Evolutionary conservation across 2,329 filamentous ascomycete genomes (phyloP).

Genomic region (Colletotrichum paranaense): DNA sequence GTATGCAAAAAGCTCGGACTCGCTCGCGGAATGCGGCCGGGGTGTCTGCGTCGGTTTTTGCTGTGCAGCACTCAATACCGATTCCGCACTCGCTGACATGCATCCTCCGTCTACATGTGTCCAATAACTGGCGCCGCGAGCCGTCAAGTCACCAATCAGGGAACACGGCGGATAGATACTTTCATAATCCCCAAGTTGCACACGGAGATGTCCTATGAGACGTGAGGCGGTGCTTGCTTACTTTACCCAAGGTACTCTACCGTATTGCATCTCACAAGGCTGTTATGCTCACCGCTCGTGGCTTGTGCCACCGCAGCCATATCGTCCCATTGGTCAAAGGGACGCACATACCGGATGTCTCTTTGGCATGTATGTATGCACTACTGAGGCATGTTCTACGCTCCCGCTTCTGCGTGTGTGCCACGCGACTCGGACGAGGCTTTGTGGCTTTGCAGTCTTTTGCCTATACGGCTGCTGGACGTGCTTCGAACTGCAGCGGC

Average conservation of each 20-base stretch:
- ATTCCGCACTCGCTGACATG: neutral
- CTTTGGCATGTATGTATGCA: neutral
- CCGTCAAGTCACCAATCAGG: neutral
- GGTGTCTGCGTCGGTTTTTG: too few relatives aligned
- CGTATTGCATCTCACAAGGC: neutral
- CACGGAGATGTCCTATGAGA: neutral
- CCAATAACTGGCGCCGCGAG: neutral
- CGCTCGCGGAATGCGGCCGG: neutral
- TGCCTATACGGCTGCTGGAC: neutral
- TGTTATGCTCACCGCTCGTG: conserved; percentile 29
- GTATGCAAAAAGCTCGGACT: neutral
- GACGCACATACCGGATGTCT: conserved; percentile 6
- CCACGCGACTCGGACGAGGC: neutral
- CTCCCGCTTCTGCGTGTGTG: neutral
- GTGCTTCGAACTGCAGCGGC: neutral
- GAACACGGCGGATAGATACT: neutral
- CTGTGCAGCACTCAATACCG: too few relatives aligned
- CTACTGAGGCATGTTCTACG: neutral
- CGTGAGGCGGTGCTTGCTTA: conserved; percentile 17
- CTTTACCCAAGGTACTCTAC: neutral
- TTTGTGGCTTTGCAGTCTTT: neutral
- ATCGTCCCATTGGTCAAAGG: neutral
- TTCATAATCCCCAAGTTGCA: neutral
- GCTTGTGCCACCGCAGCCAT: conserved; percentile 6
- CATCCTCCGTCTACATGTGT: neutral